Percentiles rank a stretch among this genome's conserved stretches.
Conservation (phyloP, 768 basidiomycete species). For the Rhizopogon sp. region DNA sequence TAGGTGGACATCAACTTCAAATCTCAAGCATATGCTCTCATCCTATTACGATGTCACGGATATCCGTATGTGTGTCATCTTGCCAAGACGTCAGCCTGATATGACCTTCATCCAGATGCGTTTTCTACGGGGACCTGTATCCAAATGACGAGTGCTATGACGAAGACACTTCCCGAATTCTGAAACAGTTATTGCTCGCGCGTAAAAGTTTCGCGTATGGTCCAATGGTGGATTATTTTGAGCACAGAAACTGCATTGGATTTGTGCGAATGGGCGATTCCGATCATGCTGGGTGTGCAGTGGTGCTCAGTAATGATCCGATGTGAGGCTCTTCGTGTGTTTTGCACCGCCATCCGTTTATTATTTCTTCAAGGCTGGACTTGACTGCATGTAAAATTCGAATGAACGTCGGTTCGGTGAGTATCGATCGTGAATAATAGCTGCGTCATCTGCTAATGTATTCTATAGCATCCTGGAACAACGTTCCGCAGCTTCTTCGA, state of each 20-base stretch:
- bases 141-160: conserved; percentile 66
- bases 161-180: conserved; percentile 41
- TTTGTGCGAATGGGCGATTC: conserved; percentile 66
- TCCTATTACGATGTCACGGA: conserved; percentile 64
- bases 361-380: conserved; percentile 11
- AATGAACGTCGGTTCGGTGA: conserved; percentile 64
- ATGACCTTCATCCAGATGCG: conserved; percentile 45
- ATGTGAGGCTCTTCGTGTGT: conserved; percentile 42
- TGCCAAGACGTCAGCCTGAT: neutral
- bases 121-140: conserved; percentile 85
- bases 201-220: conserved; percentile 72
- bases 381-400: conserved; percentile 32
- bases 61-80: conserved; percentile 60
- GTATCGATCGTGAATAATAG: conserved; percentile 20
- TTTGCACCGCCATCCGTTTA: conserved; percentile 72
- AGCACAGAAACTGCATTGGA: conserved; percentile 61
- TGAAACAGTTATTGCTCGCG: conserved; percentile 51
- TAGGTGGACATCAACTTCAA: conserved; percentile 73
- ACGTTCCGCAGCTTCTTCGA: conserved; percentile 48
- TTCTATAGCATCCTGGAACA: conserved; percentile 19
- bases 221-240: conserved; percentile 52
- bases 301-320: conserved; percentile 59
- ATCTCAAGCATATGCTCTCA: conserved; percentile 76
- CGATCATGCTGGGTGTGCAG: conserved; percentile 56
- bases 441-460: neutral